A percentile compares a stretch with the other conserved stretches of the same genome.
These are phyloP conservation scores for Chrysoporthe puriensis DNA, from an alignment of 2,329 filamentous ascomycete species.

Conservation along the genomic window DNA sequence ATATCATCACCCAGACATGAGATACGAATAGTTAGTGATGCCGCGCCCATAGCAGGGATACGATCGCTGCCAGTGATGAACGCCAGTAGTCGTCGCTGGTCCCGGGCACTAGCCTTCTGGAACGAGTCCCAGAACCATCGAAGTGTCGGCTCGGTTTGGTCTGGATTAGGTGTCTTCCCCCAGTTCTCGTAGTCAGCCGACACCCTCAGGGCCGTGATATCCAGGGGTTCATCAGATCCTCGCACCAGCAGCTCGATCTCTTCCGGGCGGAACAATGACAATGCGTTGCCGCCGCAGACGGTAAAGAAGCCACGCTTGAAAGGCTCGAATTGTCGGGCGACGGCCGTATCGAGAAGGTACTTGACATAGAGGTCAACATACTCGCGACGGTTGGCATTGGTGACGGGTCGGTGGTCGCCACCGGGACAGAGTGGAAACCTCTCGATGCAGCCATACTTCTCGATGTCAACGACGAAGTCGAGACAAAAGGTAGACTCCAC, in stretches of 20 bases:
- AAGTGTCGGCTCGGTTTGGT: slow-evolving; percentile 67
- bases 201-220: slow-evolving; percentile 74
- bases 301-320: slow-evolving; percentile 95
- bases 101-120: slow-evolving; percentile 61
- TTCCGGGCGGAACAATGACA: slow-evolving; percentile 85
- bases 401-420: slow-evolving; percentile 76
- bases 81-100: slow-evolving; percentile 78
- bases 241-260: slow-evolving; percentile 88
- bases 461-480: slow-evolving; percentile 77
- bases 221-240: slow-evolving; percentile 81
- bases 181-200: slow-evolving; percentile 86
- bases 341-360: slow-evolving; percentile 77
- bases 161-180: slow-evolving; percentile 54
- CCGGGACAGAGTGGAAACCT: slow-evolving; percentile 73
- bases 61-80: slow-evolving; percentile 92
- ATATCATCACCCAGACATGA: slow-evolving; percentile 75
- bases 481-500: slow-evolving; percentile 80
- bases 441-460: slow-evolving; percentile 72
- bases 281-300: slow-evolving; percentile 84
- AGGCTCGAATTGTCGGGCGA: slow-evolving; percentile 84
- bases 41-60: slow-evolving; percentile 85
- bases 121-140: slow-evolving; percentile 91
- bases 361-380: slow-evolving; percentile 86
- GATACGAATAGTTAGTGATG: slow-evolving; percentile 76
- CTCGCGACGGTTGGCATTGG: slow-evolving; percentile 80